Evolutionary conservation across 1,284 basidiomycete species (phyloP).

Genomic region (Boletus austroedulis): DNA sequence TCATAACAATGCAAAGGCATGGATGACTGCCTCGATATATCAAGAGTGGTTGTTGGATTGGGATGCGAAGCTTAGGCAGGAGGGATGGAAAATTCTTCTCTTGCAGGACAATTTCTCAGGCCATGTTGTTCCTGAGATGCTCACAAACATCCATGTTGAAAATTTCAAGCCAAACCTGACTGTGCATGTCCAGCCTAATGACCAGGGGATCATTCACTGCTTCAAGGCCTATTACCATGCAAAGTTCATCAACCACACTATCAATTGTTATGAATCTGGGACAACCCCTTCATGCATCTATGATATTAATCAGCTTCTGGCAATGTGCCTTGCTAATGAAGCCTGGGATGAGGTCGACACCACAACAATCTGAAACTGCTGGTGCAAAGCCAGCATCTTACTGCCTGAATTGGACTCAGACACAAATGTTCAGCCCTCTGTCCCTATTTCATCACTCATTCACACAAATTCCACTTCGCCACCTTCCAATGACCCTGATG

Average conservation of each 20-base stretch:
- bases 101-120: not conserved
- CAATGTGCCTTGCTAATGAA: not conserved
- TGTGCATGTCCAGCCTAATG: not conserved
- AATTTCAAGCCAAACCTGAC: not conserved
- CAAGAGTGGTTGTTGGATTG: not conserved
- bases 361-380: constrained; percentile 11
- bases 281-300: not conserved
- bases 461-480: not conserved
- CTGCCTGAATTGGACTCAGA: not conserved
- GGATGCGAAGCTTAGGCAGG: not conserved
- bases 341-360: constrained; percentile 11
- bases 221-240: not conserved
- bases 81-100: not conserved
- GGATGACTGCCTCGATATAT: not conserved
- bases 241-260: not conserved
- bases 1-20: not conserved
- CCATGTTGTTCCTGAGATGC: not conserved
- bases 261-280: not conserved
- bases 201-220: not conserved
- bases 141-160: not conserved
- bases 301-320: not conserved
- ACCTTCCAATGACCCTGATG: constrained; percentile 30
- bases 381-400: constrained; percentile 11
- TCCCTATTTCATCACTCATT: no score
- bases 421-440: no score